These are phyloP conservation scores for Arabidopsis suecica DNA, from an alignment of 345 rosid genomes.

Conservation along the genomic window DNA sequence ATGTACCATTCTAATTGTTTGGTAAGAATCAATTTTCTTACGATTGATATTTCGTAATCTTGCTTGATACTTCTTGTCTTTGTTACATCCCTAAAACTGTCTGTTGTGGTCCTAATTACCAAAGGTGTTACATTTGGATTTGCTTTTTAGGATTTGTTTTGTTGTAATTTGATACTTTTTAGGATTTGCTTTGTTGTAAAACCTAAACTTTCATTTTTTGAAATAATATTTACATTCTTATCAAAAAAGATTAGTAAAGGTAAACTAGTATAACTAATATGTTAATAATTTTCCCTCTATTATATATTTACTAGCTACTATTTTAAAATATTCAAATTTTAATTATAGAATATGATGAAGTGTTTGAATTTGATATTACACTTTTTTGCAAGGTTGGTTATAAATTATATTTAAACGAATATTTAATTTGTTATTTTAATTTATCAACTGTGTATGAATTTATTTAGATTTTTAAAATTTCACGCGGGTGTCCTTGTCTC, in stretches of 20 bases:
- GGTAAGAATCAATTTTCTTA: constrained; percentile 34
- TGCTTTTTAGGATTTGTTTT: too few relatives aligned
- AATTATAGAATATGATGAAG: neutral
- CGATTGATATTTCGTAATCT: constrained; percentile 26
- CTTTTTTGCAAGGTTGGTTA: neutral
- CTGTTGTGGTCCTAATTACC: constrained; percentile 22
- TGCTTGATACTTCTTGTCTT: neutral
- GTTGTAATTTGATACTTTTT: too few relatives aligned
- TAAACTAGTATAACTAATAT: too few relatives aligned
- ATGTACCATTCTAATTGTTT: constrained; percentile 38
- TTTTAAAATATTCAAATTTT: neutral
- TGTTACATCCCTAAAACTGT: neutral
- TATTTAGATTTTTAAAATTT: neutral
- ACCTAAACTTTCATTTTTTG: too few relatives aligned
- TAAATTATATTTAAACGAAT: neutral
- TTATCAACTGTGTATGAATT: neutral
- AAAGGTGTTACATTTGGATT: too few relatives aligned
- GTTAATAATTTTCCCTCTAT: too few relatives aligned
- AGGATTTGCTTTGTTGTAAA: too few relatives aligned
- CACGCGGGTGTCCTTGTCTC: constrained; percentile 19
- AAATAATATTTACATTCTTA: too few relatives aligned
- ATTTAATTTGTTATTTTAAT: neutral
- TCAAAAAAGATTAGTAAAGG: too few relatives aligned
- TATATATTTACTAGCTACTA: too few relatives aligned
- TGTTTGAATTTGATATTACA: neutral